phyloP scores from a whole-genome alignment of 2,329 filamentous ascomycete genomes.

The Xylaria sp. region DNA sequence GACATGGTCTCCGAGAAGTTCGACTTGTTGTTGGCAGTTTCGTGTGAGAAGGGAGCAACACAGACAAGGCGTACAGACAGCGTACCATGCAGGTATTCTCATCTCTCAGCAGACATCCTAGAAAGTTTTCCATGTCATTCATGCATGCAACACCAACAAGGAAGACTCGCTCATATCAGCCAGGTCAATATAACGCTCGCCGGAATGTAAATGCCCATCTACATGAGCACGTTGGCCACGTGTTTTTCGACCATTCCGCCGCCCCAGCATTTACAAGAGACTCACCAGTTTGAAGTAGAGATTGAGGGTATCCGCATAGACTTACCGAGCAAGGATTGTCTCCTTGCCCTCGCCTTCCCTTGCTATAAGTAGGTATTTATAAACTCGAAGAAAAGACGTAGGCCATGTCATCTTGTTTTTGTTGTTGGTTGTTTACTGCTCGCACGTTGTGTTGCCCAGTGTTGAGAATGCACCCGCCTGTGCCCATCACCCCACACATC shows the following conservation, averaged over 20 bases:
- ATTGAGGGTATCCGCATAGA: conserved; percentile 16
- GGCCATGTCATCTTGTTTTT: background rate
- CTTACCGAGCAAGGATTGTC: conserved; percentile 6
- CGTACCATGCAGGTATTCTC: conserved; percentile 10
- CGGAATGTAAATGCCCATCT: conserved; percentile 12
- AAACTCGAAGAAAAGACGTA: background rate
- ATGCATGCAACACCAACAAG: conserved; percentile 30
- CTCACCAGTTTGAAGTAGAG: conserved; percentile 24
- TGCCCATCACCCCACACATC: conserved; percentile 11
- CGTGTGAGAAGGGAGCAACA: background rate
- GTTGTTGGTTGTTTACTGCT: background rate
- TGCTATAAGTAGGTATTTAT: conserved; percentile 4
- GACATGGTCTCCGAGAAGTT: conserved; percentile 12
- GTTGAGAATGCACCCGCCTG: background rate
- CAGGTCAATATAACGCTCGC: conserved; percentile 15
- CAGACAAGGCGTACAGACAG: conserved; percentile 16
- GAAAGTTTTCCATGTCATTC: conserved; percentile 22
- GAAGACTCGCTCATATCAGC: conserved; percentile 12
- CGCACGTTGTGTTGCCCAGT: background rate
- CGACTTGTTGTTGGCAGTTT: background rate
- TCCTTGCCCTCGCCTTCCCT: background rate
- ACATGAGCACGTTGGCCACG: conserved; percentile 30
- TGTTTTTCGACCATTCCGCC: conserved; percentile 32
- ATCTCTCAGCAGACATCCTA: conserved; percentile 13
- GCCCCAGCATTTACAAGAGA: conserved; percentile 15